Percentiles rank a stretch among this genome's conserved stretches.
Conservation (phyloP, 139 green algal genomes). For the Eudorina sp. region DNA sequence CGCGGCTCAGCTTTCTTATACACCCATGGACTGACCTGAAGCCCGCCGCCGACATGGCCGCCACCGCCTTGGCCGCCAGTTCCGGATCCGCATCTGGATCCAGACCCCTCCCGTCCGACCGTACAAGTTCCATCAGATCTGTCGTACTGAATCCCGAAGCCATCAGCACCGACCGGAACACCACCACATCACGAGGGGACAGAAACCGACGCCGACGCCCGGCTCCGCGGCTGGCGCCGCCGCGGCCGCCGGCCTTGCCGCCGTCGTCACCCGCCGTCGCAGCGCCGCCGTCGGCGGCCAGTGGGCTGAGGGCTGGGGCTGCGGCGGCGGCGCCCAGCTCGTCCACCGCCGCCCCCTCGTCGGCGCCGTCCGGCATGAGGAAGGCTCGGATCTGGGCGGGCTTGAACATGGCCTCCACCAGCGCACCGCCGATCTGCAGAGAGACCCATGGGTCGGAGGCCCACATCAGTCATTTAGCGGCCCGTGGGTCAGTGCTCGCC, state of each 20-base stretch:
- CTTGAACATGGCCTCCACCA: constrained; percentile 40
- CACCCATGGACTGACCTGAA: constrained; percentile 5
- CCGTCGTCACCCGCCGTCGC: neutral
- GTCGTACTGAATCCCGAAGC: neutral
- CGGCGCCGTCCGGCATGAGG: constrained; percentile 10
- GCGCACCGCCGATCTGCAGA: constrained; percentile 1
- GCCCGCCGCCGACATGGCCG: constrained; percentile 24
- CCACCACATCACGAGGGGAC: constrained; percentile 26
- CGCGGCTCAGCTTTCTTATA: too few relatives aligned
- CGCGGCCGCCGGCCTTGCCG: neutral
- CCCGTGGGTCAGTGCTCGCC: too few relatives aligned
- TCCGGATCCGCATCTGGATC: constrained; percentile 33
- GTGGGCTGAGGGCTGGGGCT: too few relatives aligned
- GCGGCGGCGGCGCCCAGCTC: neutral
- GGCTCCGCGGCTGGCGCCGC: neutral
- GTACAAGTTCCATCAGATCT: constrained; percentile 17
- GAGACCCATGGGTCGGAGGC: too few relatives aligned
- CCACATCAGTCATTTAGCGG: too few relatives aligned
- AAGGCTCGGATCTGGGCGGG: constrained; percentile 39
- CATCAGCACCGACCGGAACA: constrained; percentile 34
- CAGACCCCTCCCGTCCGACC: neutral
- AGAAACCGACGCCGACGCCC: neutral
- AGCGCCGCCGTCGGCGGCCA: too few relatives aligned
- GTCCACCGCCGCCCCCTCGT: too few relatives aligned
- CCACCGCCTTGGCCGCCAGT: constrained; percentile 5